phyloP scores from a whole-genome alignment of 495 filamentous ascomycete species.

The Penicillium alfredii region DNA sequence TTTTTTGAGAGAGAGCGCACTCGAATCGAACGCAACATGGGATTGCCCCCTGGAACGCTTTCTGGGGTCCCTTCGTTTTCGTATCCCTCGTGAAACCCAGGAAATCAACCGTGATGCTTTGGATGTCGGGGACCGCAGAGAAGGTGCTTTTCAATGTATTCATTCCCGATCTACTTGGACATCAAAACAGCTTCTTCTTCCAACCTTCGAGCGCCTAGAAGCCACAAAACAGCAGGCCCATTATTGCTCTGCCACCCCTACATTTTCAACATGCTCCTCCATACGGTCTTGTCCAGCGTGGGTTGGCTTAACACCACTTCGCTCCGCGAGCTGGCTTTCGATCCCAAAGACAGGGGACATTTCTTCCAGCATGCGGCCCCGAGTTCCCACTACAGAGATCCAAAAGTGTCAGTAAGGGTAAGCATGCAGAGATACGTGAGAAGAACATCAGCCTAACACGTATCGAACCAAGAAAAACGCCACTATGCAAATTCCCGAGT shows the following conservation, averaged over 20 bases:
- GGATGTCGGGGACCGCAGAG: no score
- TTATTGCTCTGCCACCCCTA: neutral
- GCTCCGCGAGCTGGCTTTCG: slow-evolving; percentile 13
- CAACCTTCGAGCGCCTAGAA: neutral
- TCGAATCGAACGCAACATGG: neutral
- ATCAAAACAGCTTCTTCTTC: no score
- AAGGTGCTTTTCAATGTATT: no score
- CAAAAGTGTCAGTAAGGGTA: neutral
- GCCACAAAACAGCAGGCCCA: no score
- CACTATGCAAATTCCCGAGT: slow-evolving; percentile 56
- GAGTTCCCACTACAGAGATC: slow-evolving; percentile 17
- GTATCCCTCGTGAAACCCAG: neutral
- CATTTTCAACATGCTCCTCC: slow-evolving; percentile 7
- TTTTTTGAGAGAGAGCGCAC: neutral
- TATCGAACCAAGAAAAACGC: slow-evolving; percentile 43
- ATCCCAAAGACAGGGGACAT: slow-evolving; percentile 19
- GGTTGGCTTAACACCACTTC: slow-evolving; percentile 4
- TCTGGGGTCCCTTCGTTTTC: neutral
- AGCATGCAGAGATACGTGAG: neutral
- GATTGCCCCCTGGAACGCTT: slow-evolving; percentile 1
- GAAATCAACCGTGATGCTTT: no score
- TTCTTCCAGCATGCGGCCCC: slow-evolving; percentile 13
- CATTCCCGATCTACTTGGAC: no score
- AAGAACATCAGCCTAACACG: slow-evolving; percentile 2
- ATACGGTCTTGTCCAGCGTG: neutral